Evolutionary conservation across 768 basidiomycete species (phyloP), one percentile per base, ranked within the genome.

Genomic region (Serendipita indica): DNA sequence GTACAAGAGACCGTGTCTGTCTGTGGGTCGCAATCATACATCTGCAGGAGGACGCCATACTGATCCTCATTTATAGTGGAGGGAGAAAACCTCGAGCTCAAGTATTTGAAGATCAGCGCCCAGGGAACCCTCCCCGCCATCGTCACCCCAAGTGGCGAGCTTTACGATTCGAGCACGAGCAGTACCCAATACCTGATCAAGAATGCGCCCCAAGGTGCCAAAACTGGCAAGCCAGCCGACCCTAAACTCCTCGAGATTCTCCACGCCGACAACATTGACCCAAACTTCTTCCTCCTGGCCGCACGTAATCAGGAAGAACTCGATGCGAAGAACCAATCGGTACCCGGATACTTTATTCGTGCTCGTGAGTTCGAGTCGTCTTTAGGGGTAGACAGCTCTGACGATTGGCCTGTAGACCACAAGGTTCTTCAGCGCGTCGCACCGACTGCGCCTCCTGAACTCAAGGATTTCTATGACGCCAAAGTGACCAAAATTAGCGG

Each of bases 81-180:
- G 28, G 79, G 78, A 39, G 74, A 70, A 60, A 79, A 79, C 64
- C 77, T 78, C 60, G 64, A 65, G 2, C 76, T 77, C 10, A 62
- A 67, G 5, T 79, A 79, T 66, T 58, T 79, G 45, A 66, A 69
- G 57, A 64, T 75, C 45, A 78, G 78, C 64, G 72, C 74, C 25
- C 65, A 68, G 25, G 75, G 65, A 1, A 77, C 75, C 14, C 62
- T 78, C 18, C 76, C 76, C 37, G 74, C 74, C 2, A 68, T 79
- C 22, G 65, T 64, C 41, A 66, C 65, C 12, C 65, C 66, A 4
- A 71, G 68, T 56, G 71, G 71, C 27, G 62, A 71, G 56, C 58
- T 65, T 43, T 75, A 72, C 65, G 72, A 69, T 59, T 72, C 66
- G 63, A 76, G 75, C 25, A 64, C 64, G 10, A 71, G 72, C 2